Conservation (phyloP, 1,284 basidiomycete species). For the Porodaedalea pini region DNA sequence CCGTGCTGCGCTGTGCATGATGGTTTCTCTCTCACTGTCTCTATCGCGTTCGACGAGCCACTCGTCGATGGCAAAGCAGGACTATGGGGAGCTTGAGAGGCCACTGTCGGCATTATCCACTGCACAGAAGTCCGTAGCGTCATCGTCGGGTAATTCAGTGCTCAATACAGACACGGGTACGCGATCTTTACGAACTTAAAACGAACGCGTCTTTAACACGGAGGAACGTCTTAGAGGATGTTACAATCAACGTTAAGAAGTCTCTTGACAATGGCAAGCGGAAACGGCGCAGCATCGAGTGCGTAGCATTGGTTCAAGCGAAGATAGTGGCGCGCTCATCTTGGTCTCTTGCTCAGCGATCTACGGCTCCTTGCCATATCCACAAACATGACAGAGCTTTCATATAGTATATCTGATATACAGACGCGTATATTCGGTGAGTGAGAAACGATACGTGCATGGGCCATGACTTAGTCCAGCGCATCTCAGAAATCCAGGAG, state of each 20-base stretch:
- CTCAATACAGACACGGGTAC: constrained; percentile 13
- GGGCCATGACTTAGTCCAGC: constrained; percentile 12
- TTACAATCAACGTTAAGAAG: constrained; percentile 58
- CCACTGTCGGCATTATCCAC: constrained; percentile 12
- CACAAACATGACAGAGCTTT: constrained; percentile 79
- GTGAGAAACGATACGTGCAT: constrained; percentile 25
- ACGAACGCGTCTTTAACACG: neutral
- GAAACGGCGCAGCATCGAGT: constrained; percentile 55
- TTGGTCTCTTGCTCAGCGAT: constrained; percentile 43
- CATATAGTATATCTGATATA: constrained; percentile 78
- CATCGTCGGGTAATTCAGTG: constrained; percentile 16
- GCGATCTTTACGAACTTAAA: neutral
- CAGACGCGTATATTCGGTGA: constrained; percentile 83
- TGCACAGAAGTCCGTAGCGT: constrained; percentile 8
- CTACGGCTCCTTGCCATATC: constrained; percentile 70
- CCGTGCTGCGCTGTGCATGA: neutral
- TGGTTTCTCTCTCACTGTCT: constrained; percentile 20
- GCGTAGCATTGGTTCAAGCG: constrained; percentile 22
- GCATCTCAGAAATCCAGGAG: constrained; percentile 70
- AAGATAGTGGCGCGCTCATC: neutral
- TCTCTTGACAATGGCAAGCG: constrained; percentile 41
- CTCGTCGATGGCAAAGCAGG: constrained; percentile 11
- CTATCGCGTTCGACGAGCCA: constrained; percentile 16
- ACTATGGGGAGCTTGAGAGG: constrained; percentile 13
- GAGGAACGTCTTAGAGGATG: constrained; percentile 48